Percentiles rank a stretch among this genome's conserved stretches.
phyloP scores from a whole-genome alignment of 129 eudicot genomes.

The Flaveria sonorensis region DNA sequence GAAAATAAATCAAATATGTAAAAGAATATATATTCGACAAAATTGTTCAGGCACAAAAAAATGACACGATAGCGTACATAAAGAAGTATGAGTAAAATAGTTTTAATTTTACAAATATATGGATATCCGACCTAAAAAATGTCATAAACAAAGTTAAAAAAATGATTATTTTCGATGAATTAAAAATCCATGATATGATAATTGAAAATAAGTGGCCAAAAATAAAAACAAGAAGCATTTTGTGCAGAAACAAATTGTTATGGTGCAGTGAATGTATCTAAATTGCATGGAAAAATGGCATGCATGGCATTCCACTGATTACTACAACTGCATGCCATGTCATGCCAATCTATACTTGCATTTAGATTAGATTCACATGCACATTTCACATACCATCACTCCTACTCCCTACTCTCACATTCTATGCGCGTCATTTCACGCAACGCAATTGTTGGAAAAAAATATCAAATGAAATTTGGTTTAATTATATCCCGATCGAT shows the following conservation, averaged over 20 bases:
- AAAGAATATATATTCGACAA: too few species aligned
- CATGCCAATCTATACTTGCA: conserved; percentile 49
- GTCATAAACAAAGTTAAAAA: too few species aligned
- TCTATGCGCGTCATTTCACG: conserved; percentile 3
- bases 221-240: conserved; percentile 25
- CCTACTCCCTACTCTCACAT: conserved; percentile 1
- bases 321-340: conserved; percentile 60
- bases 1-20: too few species aligned
- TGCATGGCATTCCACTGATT: conserved; percentile 57
- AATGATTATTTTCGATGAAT: too few species aligned
- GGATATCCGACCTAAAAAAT: too few species aligned
- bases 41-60: too few species aligned
- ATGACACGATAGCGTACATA: too few species aligned
- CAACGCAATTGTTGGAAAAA: neutral
- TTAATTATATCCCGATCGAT: too few species aligned
- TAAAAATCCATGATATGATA: neutral
- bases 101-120: too few species aligned
- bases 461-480: too few species aligned
- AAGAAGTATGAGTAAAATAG: too few species aligned
- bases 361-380: conserved; percentile 38
- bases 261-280: conserved; percentile 34
- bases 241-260: conserved; percentile 30
- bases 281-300: conserved; percentile 46
- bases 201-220: neutral
- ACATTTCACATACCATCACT: neutral